These are phyloP conservation scores for Nakaseomyces uthaithaninus DNA, from an alignment of 1,139 yeast species.

Conservation along the genomic window DNA sequence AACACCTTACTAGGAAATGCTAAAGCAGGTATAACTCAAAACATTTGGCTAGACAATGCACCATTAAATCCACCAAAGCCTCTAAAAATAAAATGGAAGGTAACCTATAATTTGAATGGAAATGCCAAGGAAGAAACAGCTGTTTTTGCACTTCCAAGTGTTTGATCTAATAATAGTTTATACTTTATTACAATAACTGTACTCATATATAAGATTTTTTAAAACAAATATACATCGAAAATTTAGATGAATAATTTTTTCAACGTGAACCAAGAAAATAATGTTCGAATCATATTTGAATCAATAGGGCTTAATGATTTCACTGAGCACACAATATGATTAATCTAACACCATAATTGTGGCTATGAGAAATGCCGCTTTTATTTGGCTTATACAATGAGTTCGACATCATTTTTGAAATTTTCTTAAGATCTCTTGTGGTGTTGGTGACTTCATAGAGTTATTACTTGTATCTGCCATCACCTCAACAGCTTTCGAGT, in stretches of 20 bases:
- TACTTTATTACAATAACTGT: too few relatives aligned
- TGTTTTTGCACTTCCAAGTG: slow-evolving; percentile 37
- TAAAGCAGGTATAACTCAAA: slow-evolving; percentile 42
- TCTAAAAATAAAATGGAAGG: slow-evolving; percentile 78
- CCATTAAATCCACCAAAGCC: slow-evolving; percentile 30
- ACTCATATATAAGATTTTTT: too few relatives aligned
- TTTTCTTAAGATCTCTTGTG: slow-evolving; percentile 31
- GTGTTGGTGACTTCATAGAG: slow-evolving; percentile 27
- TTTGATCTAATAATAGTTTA: too few relatives aligned
- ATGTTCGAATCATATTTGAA: too few relatives aligned
- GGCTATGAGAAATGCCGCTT: too few relatives aligned
- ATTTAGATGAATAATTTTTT: too few relatives aligned
- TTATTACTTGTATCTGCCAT: slow-evolving; percentile 1
- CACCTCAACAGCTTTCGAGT: not conserved
- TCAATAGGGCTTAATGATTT: too few relatives aligned
- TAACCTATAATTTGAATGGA: slow-evolving; percentile 47
- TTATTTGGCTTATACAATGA: too few relatives aligned
- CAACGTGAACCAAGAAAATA: too few relatives aligned
- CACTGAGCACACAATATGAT: too few relatives aligned
- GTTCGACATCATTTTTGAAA: slow-evolving; percentile 20
- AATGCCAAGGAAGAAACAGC: slow-evolving; percentile 48
- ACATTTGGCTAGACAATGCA: slow-evolving; percentile 43
- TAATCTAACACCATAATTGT: too few relatives aligned
- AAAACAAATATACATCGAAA: too few relatives aligned
- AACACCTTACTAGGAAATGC: slow-evolving; percentile 45